phyloP scores from a whole-genome alignment of 1,139 yeast species.

The Hanseniaspora sp. region DNA sequence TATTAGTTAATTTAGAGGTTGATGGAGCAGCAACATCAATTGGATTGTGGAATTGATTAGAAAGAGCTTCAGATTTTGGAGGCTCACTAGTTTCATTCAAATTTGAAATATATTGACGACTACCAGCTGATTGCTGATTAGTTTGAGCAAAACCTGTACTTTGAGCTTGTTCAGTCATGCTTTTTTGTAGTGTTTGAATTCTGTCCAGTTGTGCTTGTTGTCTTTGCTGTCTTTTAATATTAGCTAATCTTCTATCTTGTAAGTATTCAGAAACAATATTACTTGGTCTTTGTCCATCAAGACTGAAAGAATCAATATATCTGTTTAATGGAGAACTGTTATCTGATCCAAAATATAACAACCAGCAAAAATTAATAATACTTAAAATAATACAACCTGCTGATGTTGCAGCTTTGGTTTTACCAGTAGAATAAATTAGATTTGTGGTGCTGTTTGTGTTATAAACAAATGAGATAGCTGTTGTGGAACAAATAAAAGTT shows the following conservation, averaged over 20 bases:
- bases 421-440: constrained; percentile 55
- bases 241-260: constrained; percentile 15
- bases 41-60: constrained; percentile 11
- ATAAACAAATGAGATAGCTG: constrained; percentile 55
- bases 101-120: constrained; percentile 4
- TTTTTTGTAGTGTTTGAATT: constrained; percentile 16
- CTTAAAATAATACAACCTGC: constrained; percentile 83
- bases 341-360: constrained; percentile 75
- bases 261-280: constrained; percentile 23
- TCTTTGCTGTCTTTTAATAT: constrained; percentile 16
- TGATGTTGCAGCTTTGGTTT: constrained; percentile 74
- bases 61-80: neutral
- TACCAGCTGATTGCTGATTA: neutral
- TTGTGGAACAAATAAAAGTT: constrained; percentile 29
- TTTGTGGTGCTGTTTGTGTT: constrained; percentile 72
- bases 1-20: constrained; percentile 6
- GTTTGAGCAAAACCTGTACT: neutral
- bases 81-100: constrained; percentile 13
- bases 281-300: constrained; percentile 34
- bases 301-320: constrained; percentile 67
- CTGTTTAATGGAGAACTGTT: constrained; percentile 70
- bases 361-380: constrained; percentile 71
- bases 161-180: constrained; percentile 2
- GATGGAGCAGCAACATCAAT: constrained; percentile 15
- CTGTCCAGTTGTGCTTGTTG: constrained; percentile 18